Evolutionary conservation across 345 rosid species (phyloP).

Genomic region (Nephelium lappaceum): DNA sequence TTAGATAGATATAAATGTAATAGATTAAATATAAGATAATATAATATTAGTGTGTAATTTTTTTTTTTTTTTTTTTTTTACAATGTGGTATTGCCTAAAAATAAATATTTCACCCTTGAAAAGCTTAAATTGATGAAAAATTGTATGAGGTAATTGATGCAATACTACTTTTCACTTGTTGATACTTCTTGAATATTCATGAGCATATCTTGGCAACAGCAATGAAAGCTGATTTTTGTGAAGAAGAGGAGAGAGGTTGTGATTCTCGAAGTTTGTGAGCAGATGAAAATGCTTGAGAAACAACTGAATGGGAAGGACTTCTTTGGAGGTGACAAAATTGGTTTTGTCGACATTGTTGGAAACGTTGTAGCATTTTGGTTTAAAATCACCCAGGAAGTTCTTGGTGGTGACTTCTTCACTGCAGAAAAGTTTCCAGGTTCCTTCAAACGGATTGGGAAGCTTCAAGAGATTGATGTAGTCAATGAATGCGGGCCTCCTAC

Average conservation of each 20-base stretch:
- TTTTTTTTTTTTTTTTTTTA: too few species aligned
- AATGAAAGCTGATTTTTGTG: not conserved
- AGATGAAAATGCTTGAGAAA: slow-evolving; percentile 26
- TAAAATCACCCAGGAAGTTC: slow-evolving; percentile 7
- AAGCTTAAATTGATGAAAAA: too few species aligned
- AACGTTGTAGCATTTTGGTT: slow-evolving; percentile 14
- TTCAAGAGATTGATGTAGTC: slow-evolving; percentile 11
- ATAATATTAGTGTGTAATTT: too few species aligned
- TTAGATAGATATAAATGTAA: too few species aligned
- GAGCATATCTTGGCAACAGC: not conserved
- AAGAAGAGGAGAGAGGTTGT: slow-evolving; percentile 7
- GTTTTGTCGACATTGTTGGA: slow-evolving; percentile 23
- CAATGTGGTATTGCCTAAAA: too few species aligned
- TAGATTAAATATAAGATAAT: too few species aligned
- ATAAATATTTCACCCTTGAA: too few species aligned
- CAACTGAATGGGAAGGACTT: slow-evolving; percentile 26
- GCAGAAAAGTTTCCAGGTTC: slow-evolving; percentile 16
- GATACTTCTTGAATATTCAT: too few species aligned
- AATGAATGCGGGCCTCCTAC: slow-evolving; percentile 22
- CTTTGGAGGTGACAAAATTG: slow-evolving; percentile 25
- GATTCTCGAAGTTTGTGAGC: slow-evolving; percentile 22
- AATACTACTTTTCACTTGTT: too few species aligned
- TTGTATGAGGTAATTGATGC: too few species aligned
- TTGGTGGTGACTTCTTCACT: not conserved
- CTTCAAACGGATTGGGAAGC: slow-evolving; percentile 26